Base-by-base conservation (phyloP, 2,329 filamentous ascomycete genomes). In the Cordyceps farinosa region DNA sequence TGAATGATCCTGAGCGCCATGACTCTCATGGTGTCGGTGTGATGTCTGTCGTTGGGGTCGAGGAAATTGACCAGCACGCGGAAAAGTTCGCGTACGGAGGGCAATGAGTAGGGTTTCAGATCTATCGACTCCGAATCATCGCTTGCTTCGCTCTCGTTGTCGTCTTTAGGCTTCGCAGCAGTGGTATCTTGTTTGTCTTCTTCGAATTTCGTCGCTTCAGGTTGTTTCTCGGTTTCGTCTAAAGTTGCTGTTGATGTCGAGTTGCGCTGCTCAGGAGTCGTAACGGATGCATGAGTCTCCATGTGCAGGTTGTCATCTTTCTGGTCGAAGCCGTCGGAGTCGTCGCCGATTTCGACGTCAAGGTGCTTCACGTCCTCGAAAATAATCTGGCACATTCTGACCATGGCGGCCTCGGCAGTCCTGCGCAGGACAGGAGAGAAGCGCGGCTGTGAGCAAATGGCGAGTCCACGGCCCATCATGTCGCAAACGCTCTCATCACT, bases 371-470 rank as follows among this genome's bases (percentile, higher is more conserved):
- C 79, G 65, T 96, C 88, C 75, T 93, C 90, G 73, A 99, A 99
- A 70, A 99, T 97, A 68, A 97, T 92, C 77, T 99, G 95, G 73
- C 95, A 98, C 95, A 99, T 99, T 68, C 92, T 91, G 52, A 98
- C 91, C 93, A 99, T 97, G 61, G 92, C 90, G 72, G 96, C 95
- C 76, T 99, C 95, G 2, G 95, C 95, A 27, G 93, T 96, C 67
- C 93, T 85, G 67, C 94, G 87, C 61, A 99, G 80, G 4, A 98
- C 87, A 70, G 97, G 93, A 10, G 93, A 97, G 65, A 98, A 87
- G 62, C 94, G 87, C 62, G 91, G 87, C 72, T 98, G 93, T 67
- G 94, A 99, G 80, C 95, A 99, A 81, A 99, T 98, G 72, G 92
- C 97, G 68, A 99, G 78, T 1, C 94, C 95, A 1, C 92, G 94